Base-by-base conservation (phyloP, 2,329 filamentous ascomycete species). In the Aspergillus terreus region DNA sequence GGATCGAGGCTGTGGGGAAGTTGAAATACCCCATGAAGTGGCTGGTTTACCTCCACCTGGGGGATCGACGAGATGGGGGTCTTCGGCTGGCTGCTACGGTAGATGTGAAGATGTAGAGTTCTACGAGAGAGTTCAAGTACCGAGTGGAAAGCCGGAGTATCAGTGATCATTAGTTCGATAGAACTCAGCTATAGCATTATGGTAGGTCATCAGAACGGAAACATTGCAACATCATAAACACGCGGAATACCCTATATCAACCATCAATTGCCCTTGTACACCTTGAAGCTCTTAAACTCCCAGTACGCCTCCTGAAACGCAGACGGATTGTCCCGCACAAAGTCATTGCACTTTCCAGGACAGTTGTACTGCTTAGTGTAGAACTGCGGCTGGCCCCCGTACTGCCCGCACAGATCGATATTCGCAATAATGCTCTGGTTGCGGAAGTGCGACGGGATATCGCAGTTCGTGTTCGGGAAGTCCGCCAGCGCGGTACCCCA, bases 381-480 rank as follows among this genome's bases (percentile, higher is more conserved):
- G 44, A 63, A 65, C 47, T 61, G 59, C 4, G 53, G 45, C 36
- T 62, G 55, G 1, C 64, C 77, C 3, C 78, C 79, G 57, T 81
- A 73, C 38, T 78, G 66, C 0, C 84, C 85, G 57, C 84, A 87
- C 6, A 87, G 68, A 63, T 84, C 81, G 55, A 87, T 86, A 60
- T 87, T 86, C 40, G 78, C 78, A 56, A 87, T 77, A 58, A 87
- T 86, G 57, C 81, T 84, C 64, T 85, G 79, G 60, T 87, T 87
- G 49, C 68, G 74, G 65, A 87, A 87, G 61, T 86, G 82, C 4
- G 70, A 72, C 5, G 68, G 65, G 46, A 87, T 81, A 52, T 83
- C 71, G 68, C 84, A 87, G 43, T 79, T 66, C 0, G 84, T 87
- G 58, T 72, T 76, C 12, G 85, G 85, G 64, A 87, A 87, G 53